A percentile compares a stretch with the other conserved stretches of the same genome.
Conservation (phyloP, 352 stramenopile genomes). For the Phytophthora multivora region DNA sequence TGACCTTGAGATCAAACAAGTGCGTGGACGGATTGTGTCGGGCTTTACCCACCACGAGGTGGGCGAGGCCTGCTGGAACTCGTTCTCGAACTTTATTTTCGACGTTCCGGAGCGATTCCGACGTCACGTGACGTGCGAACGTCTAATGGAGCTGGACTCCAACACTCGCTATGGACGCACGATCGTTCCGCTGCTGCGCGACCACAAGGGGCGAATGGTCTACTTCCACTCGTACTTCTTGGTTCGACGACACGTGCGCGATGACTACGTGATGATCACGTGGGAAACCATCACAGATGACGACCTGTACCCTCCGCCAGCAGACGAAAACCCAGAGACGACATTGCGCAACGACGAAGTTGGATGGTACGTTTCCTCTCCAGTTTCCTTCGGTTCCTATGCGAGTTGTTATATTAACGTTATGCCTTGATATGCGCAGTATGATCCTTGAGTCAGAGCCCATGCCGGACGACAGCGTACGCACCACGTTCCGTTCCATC, state of each 20-base stretch:
- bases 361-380: conserved; percentile 57
- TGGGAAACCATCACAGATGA: conserved; percentile 76
- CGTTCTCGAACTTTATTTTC: conserved; percentile 79
- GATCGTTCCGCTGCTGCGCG: conserved; percentile 71
- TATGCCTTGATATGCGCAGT: conserved; percentile 28
- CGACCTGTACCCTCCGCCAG: conserved; percentile 57
- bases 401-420: background rate
- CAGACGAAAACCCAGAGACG: conserved; percentile 55
- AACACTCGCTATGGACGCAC: conserved; percentile 83
- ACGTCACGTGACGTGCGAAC: conserved; percentile 67
- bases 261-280: conserved; percentile 64
- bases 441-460: conserved; percentile 70
- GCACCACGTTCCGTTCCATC: conserved; percentile 67
- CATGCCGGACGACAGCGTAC: conserved; percentile 49
- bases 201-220: conserved; percentile 59
- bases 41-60: conserved; percentile 69
- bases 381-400: background rate
- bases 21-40: conserved; percentile 60
- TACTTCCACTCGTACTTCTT: conserved; percentile 86
- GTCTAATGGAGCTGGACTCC: conserved; percentile 77
- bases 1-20: conserved; percentile 81
- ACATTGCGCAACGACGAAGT: conserved; percentile 79
- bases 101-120: conserved; percentile 71
- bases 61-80: conserved; percentile 73
- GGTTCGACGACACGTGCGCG: conserved; percentile 57